A percentile compares a stretch with the other conserved stretches of the same genome.
phyloP scores from a whole-genome alignment of 1,284 basidiomycete species.

The Cryptococcus sp. region DNA sequence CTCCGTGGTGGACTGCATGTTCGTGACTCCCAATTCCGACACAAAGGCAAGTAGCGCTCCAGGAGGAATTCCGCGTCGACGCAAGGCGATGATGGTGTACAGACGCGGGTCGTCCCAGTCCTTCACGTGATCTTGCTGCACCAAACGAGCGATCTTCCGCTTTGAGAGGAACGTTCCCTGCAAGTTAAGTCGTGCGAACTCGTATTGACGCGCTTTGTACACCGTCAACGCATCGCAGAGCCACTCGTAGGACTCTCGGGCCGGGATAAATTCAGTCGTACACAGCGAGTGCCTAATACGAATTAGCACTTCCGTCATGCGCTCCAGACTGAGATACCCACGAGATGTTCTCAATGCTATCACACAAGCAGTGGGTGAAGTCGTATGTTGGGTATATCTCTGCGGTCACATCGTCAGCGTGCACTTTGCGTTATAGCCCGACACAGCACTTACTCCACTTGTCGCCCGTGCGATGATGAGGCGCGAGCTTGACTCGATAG shows the following conservation, averaged over 20 bases:
- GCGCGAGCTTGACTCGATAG: conserved; percentile 86
- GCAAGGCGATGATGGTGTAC: conserved; percentile 93
- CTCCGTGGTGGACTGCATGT: conserved; percentile 80
- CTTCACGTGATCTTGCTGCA: conserved; percentile 77
- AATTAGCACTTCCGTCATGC: neutral
- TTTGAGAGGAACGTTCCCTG: conserved; percentile 98
- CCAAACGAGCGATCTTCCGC: conserved; percentile 89
- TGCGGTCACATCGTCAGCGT: conserved; percentile 17
- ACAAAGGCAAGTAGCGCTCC: conserved; percentile 94
- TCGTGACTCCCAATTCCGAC: conserved; percentile 89
- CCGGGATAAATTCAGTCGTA: conserved; percentile 95
- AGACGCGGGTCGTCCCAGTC: conserved; percentile 99
- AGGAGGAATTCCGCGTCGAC: conserved; percentile 91
- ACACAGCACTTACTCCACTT: conserved; percentile 70
- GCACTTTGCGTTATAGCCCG: neutral
- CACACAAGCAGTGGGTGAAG: conserved; percentile 97
- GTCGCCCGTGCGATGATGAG: conserved; percentile 90
- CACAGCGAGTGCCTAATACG: conserved; percentile 85
- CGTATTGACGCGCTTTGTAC: conserved; percentile 98
- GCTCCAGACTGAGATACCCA: conserved; percentile 57
- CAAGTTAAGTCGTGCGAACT: conserved; percentile 90
- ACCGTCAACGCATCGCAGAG: conserved; percentile 94
- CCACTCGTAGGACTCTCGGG: conserved; percentile 98
- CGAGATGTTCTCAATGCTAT: conserved; percentile 99
- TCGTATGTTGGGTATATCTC: conserved; percentile 83